Conservation (phyloP, 495 filamentous ascomycete genomes). For the Penicillium malachiteum region DNA sequence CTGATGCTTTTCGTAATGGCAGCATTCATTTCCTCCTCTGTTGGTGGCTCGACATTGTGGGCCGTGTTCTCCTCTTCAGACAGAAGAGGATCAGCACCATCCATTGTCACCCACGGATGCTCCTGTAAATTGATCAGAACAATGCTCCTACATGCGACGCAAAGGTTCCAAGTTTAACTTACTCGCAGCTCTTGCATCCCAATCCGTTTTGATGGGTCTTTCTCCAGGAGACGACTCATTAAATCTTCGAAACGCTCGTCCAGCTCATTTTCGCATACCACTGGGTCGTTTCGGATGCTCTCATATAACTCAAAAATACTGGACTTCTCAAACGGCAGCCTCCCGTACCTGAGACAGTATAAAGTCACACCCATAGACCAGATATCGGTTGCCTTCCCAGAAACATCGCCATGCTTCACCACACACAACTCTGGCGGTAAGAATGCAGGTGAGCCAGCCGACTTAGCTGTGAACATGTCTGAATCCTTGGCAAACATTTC, state of each 20-base stretch:
- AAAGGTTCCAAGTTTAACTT: conserved; percentile 26
- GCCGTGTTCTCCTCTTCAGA: conserved; percentile 83
- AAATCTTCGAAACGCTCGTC: conserved; percentile 65
- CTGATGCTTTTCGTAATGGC: conserved; percentile 89
- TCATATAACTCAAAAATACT: conserved; percentile 86
- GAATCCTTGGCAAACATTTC: conserved; percentile 94
- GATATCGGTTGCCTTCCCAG: conserved; percentile 87
- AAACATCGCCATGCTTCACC: conserved; percentile 82
- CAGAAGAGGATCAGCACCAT: conserved; percentile 76
- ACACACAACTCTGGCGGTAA: conserved; percentile 91
- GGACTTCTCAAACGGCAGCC: conserved; percentile 76
- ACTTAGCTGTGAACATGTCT: conserved; percentile 90
- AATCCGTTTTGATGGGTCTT: conserved; percentile 75
- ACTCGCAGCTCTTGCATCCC: conserved; percentile 79
- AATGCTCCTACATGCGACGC: neutral
- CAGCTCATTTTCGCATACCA: conserved; percentile 43
- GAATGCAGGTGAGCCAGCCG: conserved; percentile 93
- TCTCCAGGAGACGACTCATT: conserved; percentile 67
- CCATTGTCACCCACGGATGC: conserved; percentile 91
- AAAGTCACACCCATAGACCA: conserved; percentile 99
- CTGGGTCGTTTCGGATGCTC: conserved; percentile 69
- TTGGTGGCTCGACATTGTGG: conserved; percentile 74
- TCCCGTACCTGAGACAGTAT: conserved; percentile 88
- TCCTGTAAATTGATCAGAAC: conserved; percentile 50
- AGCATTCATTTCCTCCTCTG: conserved; percentile 81